Evolutionary conservation across 257 asterid species (phyloP), one percentile per base, ranked within the genome.

Genomic region (Solanum etuberosum): DNA sequence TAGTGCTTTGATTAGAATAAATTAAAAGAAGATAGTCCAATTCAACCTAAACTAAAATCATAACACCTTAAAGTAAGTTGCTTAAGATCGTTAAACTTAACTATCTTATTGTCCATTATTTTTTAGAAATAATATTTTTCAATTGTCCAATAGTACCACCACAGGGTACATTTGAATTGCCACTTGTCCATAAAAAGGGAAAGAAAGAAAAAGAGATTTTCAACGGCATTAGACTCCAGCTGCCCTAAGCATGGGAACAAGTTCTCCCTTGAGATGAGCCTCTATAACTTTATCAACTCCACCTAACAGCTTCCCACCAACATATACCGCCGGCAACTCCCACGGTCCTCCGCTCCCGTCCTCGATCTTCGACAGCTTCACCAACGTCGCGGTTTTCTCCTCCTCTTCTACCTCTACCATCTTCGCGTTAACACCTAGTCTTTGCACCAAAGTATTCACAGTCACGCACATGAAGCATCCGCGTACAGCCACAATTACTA

Each of bases 211-310:
- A 8, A 21, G 27, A 57, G 23, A 51, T 18, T 51, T n/a, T 87
- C 83, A 91, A 89, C 91, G 95, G 91, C 96, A 92, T 35, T 91
- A 92, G 2, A 95, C 96, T 15, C 96, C 94, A 48, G 95, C 94
- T 85, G 89, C 89, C 90, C 90, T 93, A 34, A 92, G 92, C 31
- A 92, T 93, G 8, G 95, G 94, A 5, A 93, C 93, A 85, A 93
- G 86, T 43, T 88, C 88, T 85, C 93, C 93, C 61, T 84, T 86
- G 16, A 93, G 90, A 88, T 93, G 96, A 5, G 94, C 87, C 3
- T 93, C 93, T 93, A 93, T 91, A 4, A 93, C 94, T 71, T 92
- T 63, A 92, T 37, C 57, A 10, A 11, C 7, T 0, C 35, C 37
- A 6, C 21, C 73, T 0, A 27, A 37, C 9, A 35, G 4, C 20